These are phyloP conservation scores for Orbilia quercus DNA, from an alignment of 2,329 filamentous ascomycete genomes.

Conservation along the genomic window DNA sequence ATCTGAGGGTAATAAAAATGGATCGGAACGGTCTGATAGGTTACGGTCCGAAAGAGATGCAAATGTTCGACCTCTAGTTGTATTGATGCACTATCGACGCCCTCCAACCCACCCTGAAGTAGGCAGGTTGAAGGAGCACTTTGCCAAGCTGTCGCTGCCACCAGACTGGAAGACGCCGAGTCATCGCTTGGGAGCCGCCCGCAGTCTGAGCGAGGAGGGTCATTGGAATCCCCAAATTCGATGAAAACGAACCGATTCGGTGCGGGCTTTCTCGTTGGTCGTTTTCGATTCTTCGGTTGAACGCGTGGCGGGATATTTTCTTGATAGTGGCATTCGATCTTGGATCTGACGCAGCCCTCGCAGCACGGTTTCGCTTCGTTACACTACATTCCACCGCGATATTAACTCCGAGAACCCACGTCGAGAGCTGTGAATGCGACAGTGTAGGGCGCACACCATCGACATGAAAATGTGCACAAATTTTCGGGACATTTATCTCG, in stretches of 20 bases:
- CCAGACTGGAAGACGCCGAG: neutral
- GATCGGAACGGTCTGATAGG: conserved; percentile 38
- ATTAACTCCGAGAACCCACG: too few relatives aligned
- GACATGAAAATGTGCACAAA: neutral
- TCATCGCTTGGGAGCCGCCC: neutral
- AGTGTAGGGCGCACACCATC: too few relatives aligned
- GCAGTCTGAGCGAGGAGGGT: neutral
- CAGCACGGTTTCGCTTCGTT: conserved; percentile 51
- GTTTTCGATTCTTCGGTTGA: conserved; percentile 53
- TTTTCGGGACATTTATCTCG: neutral
- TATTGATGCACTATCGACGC: conserved; percentile 1
- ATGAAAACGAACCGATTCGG: conserved; percentile 52
- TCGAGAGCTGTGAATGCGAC: too few relatives aligned
- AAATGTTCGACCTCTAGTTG: conserved; percentile 31
- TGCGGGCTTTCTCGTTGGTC: conserved; percentile 34
- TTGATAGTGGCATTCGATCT: conserved; percentile 49
- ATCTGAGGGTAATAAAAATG: conserved; percentile 13
- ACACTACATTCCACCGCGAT: conserved; percentile 40
- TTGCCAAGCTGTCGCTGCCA: conserved; percentile 28
- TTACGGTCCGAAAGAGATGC: conserved; percentile 41
- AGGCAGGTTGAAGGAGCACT: conserved; percentile 49
- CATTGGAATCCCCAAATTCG: conserved; percentile 27
- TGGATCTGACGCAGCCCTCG: conserved; percentile 36
- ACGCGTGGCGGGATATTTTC: conserved; percentile 40
- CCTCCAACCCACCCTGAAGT: conserved; percentile 20